phyloP scores from a whole-genome alignment of 208 protist species.

The Leptomonas seymouri region DNA sequence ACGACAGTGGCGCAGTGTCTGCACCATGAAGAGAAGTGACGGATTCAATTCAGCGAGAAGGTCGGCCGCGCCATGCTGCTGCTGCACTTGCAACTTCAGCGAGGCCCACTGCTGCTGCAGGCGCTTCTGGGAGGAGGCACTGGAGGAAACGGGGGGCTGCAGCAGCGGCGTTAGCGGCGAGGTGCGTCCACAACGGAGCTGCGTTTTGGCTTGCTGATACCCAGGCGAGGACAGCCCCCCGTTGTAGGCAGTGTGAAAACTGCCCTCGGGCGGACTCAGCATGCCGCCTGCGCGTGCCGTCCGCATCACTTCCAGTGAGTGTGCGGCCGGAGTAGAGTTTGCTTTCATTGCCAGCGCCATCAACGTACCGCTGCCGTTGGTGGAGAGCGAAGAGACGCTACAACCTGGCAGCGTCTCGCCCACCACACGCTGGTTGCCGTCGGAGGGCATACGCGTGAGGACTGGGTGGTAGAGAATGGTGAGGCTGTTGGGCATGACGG shows the following conservation, averaged over 20 bases:
- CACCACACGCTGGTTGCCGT: constrained; percentile 4
- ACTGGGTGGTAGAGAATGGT: constrained; percentile 14
- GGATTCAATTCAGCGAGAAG: constrained; percentile 25
- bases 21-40: constrained; percentile 26
- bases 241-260: neutral
- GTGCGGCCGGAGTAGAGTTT: neutral
- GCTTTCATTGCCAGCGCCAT: constrained; percentile 2
- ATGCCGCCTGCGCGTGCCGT: neutral
- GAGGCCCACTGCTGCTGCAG: constrained; percentile 10
- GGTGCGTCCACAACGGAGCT: neutral
- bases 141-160: neutral
- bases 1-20: constrained; percentile 15
- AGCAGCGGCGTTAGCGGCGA: constrained; percentile 3
- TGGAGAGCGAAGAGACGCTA: constrained; percentile 12
- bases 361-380: constrained; percentile 11
- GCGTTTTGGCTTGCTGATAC: neutral
- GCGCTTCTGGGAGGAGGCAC: neutral
- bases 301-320: constrained; percentile 3
- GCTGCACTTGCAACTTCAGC: neutral
- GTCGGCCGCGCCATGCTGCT: constrained; percentile 9
- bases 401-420: neutral
- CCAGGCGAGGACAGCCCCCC: neutral
- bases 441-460: neutral
- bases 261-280: neutral
- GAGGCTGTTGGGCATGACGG: constrained; percentile 5